A percentile compares a stretch with the other conserved stretches of the same genome.
These are phyloP conservation scores for Dalbergia cultrata DNA, from an alignment of 306 rosid species.

Conservation along the genomic window DNA sequence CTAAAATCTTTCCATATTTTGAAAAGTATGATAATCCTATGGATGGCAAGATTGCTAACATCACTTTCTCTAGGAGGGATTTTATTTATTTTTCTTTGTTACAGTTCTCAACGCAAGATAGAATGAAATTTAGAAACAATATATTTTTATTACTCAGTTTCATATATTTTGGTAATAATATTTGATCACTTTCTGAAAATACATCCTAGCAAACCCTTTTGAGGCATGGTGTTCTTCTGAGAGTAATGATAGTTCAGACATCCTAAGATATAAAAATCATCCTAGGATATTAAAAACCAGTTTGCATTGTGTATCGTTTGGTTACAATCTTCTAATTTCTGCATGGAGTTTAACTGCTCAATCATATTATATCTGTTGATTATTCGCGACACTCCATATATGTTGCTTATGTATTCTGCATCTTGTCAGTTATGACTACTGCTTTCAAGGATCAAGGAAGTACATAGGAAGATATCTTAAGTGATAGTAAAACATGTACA, in stretches of 20 bases:
- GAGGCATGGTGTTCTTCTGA: not conserved
- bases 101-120: not conserved
- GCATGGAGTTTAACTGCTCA: not conserved
- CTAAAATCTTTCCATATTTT: not conserved
- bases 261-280: not conserved
- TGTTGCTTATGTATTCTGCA: not conserved
- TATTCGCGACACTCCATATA: not conserved
- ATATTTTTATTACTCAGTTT: not conserved
- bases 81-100: not conserved
- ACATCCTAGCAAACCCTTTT: not conserved
- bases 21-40: slow-evolving; percentile 5
- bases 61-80: not conserved
- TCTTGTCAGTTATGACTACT: not conserved
- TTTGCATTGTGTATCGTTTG: not conserved
- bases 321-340: not conserved
- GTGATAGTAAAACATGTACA: not conserved
- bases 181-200: not conserved
- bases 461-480: not conserved
- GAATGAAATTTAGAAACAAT: not conserved
- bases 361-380: slow-evolving; percentile 7
- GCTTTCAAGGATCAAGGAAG: not conserved
- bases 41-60: not conserved
- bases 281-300: not conserved
- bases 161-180: slow-evolving; percentile 1
- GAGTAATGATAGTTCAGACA: not conserved